phyloP scores from a whole-genome alignment of 73 alveolate species.

The Tetrahymena thermophila region DNA sequence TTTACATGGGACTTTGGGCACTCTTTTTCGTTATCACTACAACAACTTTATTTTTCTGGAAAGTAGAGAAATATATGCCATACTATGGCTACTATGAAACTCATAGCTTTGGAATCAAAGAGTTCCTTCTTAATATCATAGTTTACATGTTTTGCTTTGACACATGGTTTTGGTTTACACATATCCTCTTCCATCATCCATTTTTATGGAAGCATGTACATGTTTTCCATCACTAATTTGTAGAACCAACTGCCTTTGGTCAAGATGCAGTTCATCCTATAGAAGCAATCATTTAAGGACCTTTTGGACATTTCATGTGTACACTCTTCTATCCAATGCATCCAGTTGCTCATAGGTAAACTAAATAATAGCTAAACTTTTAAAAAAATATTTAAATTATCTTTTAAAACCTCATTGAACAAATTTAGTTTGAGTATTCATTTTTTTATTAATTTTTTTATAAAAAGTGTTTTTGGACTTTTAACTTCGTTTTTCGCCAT shows the following conservation, averaged over 20 bases:
- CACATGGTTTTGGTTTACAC: constrained; percentile 33
- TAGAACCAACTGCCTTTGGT: constrained; percentile 48
- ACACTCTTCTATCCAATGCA: constrained; percentile 33
- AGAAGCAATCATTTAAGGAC: constrained; percentile 38
- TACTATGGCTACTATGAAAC: constrained; percentile 36
- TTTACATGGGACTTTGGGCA: constrained; percentile 24
- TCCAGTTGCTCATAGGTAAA: constrained; percentile 36
- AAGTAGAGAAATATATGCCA: constrained; percentile 17
- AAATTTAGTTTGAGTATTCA: not conserved
- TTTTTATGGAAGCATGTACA: constrained; percentile 36
- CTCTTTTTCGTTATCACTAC: constrained; percentile 15
- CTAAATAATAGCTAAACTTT: not conserved
- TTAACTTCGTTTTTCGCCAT: constrained; percentile 30
- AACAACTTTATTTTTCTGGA: constrained; percentile 40
- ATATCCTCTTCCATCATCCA: constrained; percentile 31
- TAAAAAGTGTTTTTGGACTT: constrained; percentile 23
- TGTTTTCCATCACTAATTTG: constrained; percentile 23
- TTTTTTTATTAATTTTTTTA: not conserved
- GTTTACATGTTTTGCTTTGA: constrained; percentile 27
- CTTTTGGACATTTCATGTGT: constrained; percentile 42
- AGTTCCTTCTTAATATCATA: not conserved
- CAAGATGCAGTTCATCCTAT: constrained; percentile 47
- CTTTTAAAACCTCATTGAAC: not conserved
- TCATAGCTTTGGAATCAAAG: constrained; percentile 29
- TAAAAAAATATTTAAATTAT: not conserved